Evolutionary conservation across 176 grass and related monocot species (phyloP).

Genomic region (Triticum timopheevii): DNA sequence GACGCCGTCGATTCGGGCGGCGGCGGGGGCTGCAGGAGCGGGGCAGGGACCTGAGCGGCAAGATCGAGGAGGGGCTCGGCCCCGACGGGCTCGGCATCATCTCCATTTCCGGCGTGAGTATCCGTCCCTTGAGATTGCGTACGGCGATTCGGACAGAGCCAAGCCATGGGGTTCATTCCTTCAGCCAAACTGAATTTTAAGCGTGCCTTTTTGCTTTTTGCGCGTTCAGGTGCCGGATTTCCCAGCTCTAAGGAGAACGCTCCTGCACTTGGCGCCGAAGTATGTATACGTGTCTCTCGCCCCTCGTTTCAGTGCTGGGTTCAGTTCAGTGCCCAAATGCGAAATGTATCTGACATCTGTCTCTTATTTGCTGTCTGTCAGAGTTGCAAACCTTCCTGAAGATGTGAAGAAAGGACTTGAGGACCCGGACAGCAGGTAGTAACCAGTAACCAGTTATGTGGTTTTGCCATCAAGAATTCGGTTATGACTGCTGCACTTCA

Average conservation of each 20-base stretch:
- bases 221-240: conserved; percentile 63
- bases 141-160: not conserved
- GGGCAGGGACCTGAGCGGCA: conserved; percentile 55
- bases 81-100: conserved; percentile 84
- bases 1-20: not conserved
- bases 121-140: not conserved
- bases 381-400: conserved; percentile 69
- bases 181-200: not conserved
- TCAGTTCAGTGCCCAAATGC: not conserved
- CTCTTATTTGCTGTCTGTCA: conserved; percentile 19
- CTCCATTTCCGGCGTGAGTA: conserved; percentile 76
- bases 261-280: conserved; percentile 74
- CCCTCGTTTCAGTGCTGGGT: not conserved
- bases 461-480: not conserved
- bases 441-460: not conserved
- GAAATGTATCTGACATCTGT: not conserved
- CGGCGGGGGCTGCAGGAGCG: conserved; percentile 54
- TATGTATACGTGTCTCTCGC: not conserved
- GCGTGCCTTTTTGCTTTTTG: not conserved
- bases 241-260: conserved; percentile 57
- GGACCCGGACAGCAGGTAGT: conserved; percentile 85
- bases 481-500: not conserved
- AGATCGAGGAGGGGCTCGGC: conserved; percentile 90
- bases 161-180: not conserved
- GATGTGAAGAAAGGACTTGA: conserved; percentile 60